Evolutionary conservation across 1,139 yeast species (phyloP), one percentile per base, ranked within the genome.

Genomic region (Suhomyces maxii): DNA sequence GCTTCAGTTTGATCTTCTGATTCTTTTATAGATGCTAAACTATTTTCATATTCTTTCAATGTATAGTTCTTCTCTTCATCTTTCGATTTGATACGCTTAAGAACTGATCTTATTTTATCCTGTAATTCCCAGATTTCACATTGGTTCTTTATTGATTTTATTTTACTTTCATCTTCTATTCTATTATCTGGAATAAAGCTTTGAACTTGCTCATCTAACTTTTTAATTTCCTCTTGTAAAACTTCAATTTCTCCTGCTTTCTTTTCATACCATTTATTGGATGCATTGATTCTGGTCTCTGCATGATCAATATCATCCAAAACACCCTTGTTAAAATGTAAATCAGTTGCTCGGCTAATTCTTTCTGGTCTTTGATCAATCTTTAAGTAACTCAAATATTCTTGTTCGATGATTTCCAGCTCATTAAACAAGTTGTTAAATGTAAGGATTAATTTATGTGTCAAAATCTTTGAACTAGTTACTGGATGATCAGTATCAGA

Each of bases 61-160:
- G 86, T 85, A 60, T 87, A 89, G 44, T 71, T 79, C 47, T 76
- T 79, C 56, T 89, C 97, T 32, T 74, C 60, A 46, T 63, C 55
- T 65, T 71, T 58, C 62, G 74, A 46, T 57, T 72, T 45, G 51
- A 68, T 59, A 59, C 66, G 56, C 61, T 71, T 44, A 58, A 72
- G 49, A 65, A 70, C 48, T 53, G 71, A 53, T 62, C 73, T 39
- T 65, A 67, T 57, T 64, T 76, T 39, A 56, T 70, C 52, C 69
- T 73, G 61, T 67, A 64, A 51, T 55, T 71, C 52, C 79, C 75
- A 59, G 61, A 75, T 62, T 61, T 68, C 50, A 50, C 71, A 33
- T 62, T 75, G 69, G 61, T 63, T 60, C 39, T 61, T 38, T 48
- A 61, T 48, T 34, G 58, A 63, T 30, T 55, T 46, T 3, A 44